Percentiles rank a stretch among this genome's conserved stretches.
These are phyloP conservation scores for Candida namnaoensis DNA, from an alignment of 805 yeast species.

Conservation along the genomic window DNA sequence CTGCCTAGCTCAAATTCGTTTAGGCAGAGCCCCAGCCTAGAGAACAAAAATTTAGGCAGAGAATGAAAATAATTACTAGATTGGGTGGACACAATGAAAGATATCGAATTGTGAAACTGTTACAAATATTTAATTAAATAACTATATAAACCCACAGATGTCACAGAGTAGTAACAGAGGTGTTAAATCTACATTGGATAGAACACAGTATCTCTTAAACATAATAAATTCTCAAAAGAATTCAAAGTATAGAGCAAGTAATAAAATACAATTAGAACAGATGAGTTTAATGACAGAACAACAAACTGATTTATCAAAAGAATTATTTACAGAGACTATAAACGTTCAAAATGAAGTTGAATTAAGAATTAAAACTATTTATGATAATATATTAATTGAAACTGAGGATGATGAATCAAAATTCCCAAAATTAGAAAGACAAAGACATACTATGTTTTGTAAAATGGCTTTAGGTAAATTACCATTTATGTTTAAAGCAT, in stretches of 20 bases:
- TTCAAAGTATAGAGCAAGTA: no score
- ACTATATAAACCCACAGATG: no score
- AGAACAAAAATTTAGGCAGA: no score
- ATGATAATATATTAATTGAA: conserved; percentile 14
- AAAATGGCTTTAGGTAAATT: conserved; percentile 11
- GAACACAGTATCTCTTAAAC: not conserved
- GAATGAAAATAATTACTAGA: not conserved
- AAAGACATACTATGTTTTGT: conserved; percentile 1
- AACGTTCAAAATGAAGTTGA: conserved; percentile 25
- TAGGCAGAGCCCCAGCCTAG: no score
- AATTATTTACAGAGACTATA: conserved; percentile 26
- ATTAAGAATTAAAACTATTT: conserved; percentile 19
- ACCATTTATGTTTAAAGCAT: conserved; percentile 21
- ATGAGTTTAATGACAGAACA: conserved; percentile 8
- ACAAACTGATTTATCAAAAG: conserved; percentile 13
- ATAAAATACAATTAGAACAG: conserved; percentile 3
- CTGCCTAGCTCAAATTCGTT: no score
- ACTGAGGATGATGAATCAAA: conserved; percentile 3
- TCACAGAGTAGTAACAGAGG: no score
- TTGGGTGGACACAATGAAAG: not conserved
- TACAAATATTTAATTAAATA: no score
- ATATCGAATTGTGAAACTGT: no score
- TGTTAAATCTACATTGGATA: not conserved
- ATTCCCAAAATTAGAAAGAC: no score
- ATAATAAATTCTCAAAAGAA: conserved; percentile 1